Base-by-base conservation (phyloP, 805 yeast species). In the Saccharomycopsis olivae region DNA sequence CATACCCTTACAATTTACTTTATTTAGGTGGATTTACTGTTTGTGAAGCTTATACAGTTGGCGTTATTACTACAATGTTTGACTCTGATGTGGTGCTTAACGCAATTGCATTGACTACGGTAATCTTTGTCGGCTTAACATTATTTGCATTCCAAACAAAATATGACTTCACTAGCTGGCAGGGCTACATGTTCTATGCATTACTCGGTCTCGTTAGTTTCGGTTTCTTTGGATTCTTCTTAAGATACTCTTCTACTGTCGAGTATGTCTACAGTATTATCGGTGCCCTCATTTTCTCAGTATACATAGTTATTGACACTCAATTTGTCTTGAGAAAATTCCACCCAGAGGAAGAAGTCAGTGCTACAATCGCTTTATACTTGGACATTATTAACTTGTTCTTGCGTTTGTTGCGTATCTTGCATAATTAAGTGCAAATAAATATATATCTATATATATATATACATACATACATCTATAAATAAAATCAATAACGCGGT, bases 361-460 rank as follows among this genome's bases (percentile, higher is more conserved):
- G 75, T 29, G 89, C 94, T 38, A 75, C 89, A 13, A 75, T 87
- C 54, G 62, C 73, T 49, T 67, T 87, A 47, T 86, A 87, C 57
- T 68, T 86, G 65, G 96, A 86, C 56, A 72, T 85, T 35, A 65
- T 87, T 59, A 86, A 86, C 60, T 66, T 86, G 60, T 87, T 86
- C 64, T 56, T 86, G 48, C 75, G 73, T 59, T 76, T 87, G 45
- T 68, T 86, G 55, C 66, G 94, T 47, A 69, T 85, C 30, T 60
- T 84, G 15, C 6, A 23, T 11, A 23, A n/a, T n/a, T n/a, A 25
- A 13, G 11, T 25, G 11, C 29, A 25, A 25, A 25, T 25, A n/a
- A 25, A n/a, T n/a, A 25, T 25, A n/a, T n/a, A n/a, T n/a, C n/a
- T n/a, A n/a, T n/a, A n/a, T n/a, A n/a, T n/a, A n/a, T n/a, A n/a